These are phyloP conservation scores for Penicillium diatomitis DNA, from an alignment of 495 filamentous ascomycete species.

Conservation along the genomic window DNA sequence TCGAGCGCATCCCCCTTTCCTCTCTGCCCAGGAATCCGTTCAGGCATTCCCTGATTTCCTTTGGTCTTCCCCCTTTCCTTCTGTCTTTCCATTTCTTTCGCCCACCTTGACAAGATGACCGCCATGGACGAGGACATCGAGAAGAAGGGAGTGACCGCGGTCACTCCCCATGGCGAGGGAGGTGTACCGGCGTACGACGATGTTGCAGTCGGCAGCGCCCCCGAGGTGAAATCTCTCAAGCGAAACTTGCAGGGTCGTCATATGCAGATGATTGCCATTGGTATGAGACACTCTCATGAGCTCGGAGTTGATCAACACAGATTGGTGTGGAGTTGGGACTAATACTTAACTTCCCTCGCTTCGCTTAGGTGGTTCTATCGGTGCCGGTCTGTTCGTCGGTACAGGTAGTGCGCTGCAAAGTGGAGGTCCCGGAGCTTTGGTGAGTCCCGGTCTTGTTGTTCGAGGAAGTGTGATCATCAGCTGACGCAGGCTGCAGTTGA, in stretches of 20 bases:
- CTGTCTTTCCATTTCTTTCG: too few species aligned
- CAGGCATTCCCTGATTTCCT: neutral
- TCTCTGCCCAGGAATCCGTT: neutral
- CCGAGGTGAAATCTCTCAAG: constrained; percentile 37
- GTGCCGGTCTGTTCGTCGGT: constrained; percentile 45
- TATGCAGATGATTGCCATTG: constrained; percentile 72
- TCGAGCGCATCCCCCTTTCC: neutral
- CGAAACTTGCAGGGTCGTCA: constrained; percentile 47
- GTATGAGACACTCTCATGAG: constrained; percentile 15
- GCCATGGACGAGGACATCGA: constrained; percentile 11
- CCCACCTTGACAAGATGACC: constrained; percentile 5
- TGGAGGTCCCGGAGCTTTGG: constrained; percentile 35
- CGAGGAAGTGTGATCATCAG: neutral
- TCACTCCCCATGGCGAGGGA: constrained; percentile 2
- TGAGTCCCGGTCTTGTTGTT: neutral
- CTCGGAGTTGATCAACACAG: neutral
- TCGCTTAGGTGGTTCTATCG: constrained; percentile 40
- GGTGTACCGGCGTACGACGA: constrained; percentile 3
- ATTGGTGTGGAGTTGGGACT: neutral
- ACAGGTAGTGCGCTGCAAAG: constrained; percentile 33
- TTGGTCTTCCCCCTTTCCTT: too few species aligned
- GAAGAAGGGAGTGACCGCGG: constrained; percentile 8
- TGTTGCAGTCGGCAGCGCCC: constrained; percentile 3
- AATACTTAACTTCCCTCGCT: too few species aligned
- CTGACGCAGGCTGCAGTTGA: constrained; percentile 12